Base-by-base conservation (phyloP, 1,284 basidiomycete genomes). In the Cryptococcus jaspeensis region DNA sequence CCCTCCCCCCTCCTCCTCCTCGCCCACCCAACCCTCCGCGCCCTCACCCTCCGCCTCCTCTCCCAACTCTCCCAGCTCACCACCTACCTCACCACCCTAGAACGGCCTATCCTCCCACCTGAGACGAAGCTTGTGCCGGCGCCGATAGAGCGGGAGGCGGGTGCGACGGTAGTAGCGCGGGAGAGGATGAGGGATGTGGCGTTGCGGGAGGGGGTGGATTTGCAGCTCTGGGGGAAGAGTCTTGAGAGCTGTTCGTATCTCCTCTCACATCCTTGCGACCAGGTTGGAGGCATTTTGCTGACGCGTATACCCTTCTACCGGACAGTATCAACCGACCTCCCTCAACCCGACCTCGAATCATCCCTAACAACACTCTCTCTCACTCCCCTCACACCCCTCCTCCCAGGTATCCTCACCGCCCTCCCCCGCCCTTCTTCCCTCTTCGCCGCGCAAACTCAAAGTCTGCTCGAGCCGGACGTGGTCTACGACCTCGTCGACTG, bases 91-190 rank as follows among this genome's bases (percentile, higher is more conserved):
- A 49, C 52, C 0, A 50, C 50, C 2, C 58, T 74, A 13, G 66
- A 71, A 25, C 39, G 56, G n/a, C 68, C 73, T 5, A 74, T 74
- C 48, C 55, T 66, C 1, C 64, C 59, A 18, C 70, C 71, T 38
- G 64, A 64, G 25, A 53, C 45, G 18, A 50, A 57, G 5, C 49
- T 48, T 42, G 32, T 64, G 15, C 47, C 59, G 16, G 50, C 22
- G 5, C 42, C 51, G 8, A 42, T 39, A 5, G 23, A 16, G 16
- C 59, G 69, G 18, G 63, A 66, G 41, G 50, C 64, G 8, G 58
- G 61, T 46, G 70, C 70, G 8, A 70, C 71, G 1, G 49, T 70
- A 3, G 51, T 75, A 2, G 72, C 70, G 13, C 54, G 59, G 28
- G 63, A 68, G 18, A 48, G 65, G 23, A 56, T 66, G 0, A 43